Conservation (phyloP, 2,329 filamentous ascomycete species). For the Pseudogymnoascus sp. region DNA sequence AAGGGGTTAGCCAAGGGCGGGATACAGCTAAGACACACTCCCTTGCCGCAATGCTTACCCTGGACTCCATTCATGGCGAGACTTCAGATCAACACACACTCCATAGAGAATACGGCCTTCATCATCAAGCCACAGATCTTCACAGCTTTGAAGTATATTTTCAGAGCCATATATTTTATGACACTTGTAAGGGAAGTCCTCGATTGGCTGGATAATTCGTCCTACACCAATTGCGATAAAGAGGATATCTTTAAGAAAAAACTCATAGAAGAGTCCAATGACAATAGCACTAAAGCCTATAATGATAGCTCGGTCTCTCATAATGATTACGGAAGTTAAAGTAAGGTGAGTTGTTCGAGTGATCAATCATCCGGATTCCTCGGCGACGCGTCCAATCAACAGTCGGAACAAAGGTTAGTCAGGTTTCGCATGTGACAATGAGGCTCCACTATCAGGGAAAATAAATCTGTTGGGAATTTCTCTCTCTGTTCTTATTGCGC, state of each 20-base stretch:
- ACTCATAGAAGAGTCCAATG: constrained; percentile 27
- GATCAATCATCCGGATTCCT: background rate
- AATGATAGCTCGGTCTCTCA: background rate
- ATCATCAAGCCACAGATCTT: constrained; percentile 28
- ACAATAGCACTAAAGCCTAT: constrained; percentile 14
- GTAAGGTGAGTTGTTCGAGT: background rate
- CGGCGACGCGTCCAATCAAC: background rate
- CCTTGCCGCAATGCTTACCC: constrained; percentile 20
- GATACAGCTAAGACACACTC: background rate
- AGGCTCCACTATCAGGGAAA: background rate
- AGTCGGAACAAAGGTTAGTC: background rate
- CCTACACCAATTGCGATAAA: constrained; percentile 27
- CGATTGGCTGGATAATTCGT: constrained; percentile 27
- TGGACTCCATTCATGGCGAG: constrained; percentile 23
- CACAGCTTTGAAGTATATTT: constrained; percentile 23
- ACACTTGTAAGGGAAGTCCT: constrained; percentile 27
- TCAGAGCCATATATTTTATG: constrained; percentile 11
- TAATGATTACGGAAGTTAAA: background rate
- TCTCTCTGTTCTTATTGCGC: background rate
- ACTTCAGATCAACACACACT: constrained; percentile 22
- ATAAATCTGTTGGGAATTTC: constrained; percentile 3
- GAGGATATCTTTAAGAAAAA: constrained; percentile 25
- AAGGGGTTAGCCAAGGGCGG: background rate
- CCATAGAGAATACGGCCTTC: constrained; percentile 24
- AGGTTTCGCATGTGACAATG: constrained; percentile 5